Conservation (phyloP, 495 filamentous ascomycete species). For the Collariella sp. region DNA sequence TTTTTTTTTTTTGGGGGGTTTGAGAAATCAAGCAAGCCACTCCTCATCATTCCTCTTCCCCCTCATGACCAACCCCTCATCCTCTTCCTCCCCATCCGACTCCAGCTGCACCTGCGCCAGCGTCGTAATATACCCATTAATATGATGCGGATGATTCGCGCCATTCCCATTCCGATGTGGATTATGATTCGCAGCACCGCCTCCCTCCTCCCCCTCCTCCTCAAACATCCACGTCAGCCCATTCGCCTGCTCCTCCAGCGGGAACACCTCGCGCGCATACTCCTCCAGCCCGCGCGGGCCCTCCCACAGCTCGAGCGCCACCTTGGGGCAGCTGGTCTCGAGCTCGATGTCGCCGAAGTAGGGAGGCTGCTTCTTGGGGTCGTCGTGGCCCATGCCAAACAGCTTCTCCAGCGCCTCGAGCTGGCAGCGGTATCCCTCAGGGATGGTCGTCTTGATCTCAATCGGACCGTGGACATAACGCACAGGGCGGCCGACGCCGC, state of each 20-base stretch:
- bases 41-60: conserved; percentile 44
- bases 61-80: conserved; percentile 43
- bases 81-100: conserved; percentile 26
- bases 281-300: conserved; percentile 87
- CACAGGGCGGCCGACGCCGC: conserved; percentile 68
- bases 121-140: conserved; percentile 7
- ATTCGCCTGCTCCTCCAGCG: conserved; percentile 87
- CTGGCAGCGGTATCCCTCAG: conserved; percentile 82
- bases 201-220: conserved; percentile 34
- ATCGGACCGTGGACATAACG: conserved; percentile 69
- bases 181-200: conserved; percentile 13
- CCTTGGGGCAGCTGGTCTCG: conserved; percentile 55
- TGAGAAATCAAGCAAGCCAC: conserved; percentile 34
- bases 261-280: conserved; percentile 92
- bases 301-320: conserved; percentile 77
- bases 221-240: conserved; percentile 81
- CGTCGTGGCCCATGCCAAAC: conserved; percentile 49
- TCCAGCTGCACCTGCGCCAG: not conserved
- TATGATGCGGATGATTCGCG: conserved; percentile 4
- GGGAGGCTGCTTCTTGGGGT: conserved; percentile 43
- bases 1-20: not conserved
- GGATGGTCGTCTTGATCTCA: conserved; percentile 77
- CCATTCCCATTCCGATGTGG: conserved; percentile 15
- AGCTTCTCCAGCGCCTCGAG: conserved; percentile 64
- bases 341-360: conserved; percentile 47